These are phyloP conservation scores for Suhomyces bokatorum DNA, from an alignment of 1,139 yeast genomes.

Conservation along the genomic window DNA sequence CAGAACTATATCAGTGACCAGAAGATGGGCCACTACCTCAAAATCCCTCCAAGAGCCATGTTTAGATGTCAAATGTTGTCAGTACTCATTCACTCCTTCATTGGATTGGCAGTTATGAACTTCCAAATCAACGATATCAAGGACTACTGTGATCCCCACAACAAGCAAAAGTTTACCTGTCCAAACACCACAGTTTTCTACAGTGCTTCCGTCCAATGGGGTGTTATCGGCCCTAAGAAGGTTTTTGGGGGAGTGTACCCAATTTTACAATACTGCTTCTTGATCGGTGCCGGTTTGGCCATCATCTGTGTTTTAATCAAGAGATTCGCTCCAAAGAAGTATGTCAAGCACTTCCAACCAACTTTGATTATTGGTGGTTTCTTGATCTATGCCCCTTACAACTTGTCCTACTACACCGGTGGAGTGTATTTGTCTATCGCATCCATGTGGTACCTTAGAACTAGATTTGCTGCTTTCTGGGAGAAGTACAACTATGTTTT, in stretches of 20 bases:
- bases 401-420: constrained; percentile 20
- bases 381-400: constrained; percentile 20
- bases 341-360: constrained; percentile 20
- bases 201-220: constrained; percentile 65
- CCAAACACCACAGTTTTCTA: constrained; percentile 49
- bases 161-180: constrained; percentile 47
- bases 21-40: constrained; percentile 61
- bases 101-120: constrained; percentile 53
- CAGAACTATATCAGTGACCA: constrained; percentile 54
- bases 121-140: constrained; percentile 51
- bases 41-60: constrained; percentile 60
- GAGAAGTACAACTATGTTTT: constrained; percentile 21
- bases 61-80: constrained; percentile 57
- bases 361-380: constrained; percentile 20
- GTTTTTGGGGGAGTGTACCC: constrained; percentile 52
- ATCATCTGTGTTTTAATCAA: constrained; percentile 33
- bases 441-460: constrained; percentile 21
- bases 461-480: constrained; percentile 20
- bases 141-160: constrained; percentile 47
- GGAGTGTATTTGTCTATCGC: constrained; percentile 17
- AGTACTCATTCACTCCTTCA: constrained; percentile 42
- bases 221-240: constrained; percentile 59
- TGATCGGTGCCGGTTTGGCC: constrained; percentile 47
- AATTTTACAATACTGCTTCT: constrained; percentile 49
- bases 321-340: constrained; percentile 18